Base-by-base conservation (phyloP, 73 alveolate species). In the Paramecium sonneborni region DNA sequence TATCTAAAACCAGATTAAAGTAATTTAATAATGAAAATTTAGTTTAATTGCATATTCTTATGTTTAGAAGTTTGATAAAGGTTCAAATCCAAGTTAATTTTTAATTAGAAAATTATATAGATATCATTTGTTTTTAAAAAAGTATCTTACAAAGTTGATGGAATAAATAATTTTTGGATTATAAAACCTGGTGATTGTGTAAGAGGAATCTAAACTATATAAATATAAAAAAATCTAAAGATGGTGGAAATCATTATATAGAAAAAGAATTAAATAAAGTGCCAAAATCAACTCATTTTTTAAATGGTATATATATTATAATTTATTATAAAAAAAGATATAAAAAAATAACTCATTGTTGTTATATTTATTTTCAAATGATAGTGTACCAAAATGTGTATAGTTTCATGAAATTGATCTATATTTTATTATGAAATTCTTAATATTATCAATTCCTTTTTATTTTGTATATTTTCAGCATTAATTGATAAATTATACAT, bases 111-210 rank as follows among this genome's bases (percentile, higher is more conserved):
- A 76, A n/a, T 35, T 91, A 10, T 70, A 46, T 23, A 30, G 76
- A 3, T 72, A 48, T 20, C 85, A 91, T 85, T 26, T 70, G 35
- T 57, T 92, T 32, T 57, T 57, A 3, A 74, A 76, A 76, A 48
- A 41, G 14, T 32, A 84, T 18, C 84, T 6, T 89, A 84, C 28
- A 62, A 26, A 52, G 74, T 93, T 5, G 97, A 95, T 92, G 98
- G 98, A 12, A 30, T 44, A 1, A 15, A 93, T 15, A 95, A 95
- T 70, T 72, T 94, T 21, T 95, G 98, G 97, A 94, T 95, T 6
- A 95, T 95, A n/a, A 95, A 95, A 82, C 98, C 98, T 5, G 85
- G 94, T 14, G 95, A 86, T 12, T 94, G 95, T 76, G 95, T 97
- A 11, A 74, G 97, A 89, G 98, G 98, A 5, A 85, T n/a, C 0